Evolutionary conservation across 1,139 yeast species (phyloP).

Genomic region (Candida sp.): DNA sequence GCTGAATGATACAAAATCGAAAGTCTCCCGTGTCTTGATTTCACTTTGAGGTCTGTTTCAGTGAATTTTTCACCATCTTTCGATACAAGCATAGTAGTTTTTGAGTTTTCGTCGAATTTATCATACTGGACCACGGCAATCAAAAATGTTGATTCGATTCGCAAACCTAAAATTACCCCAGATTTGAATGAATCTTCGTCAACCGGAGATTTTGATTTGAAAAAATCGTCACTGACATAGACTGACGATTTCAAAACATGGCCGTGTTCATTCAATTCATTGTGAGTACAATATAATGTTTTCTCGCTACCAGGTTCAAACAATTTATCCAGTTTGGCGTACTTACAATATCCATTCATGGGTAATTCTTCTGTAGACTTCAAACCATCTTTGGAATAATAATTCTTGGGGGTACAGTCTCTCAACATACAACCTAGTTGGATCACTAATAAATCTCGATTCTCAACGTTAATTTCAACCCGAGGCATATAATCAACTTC

Average conservation of each 20-base stretch:
- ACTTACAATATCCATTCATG: constrained; percentile 43
- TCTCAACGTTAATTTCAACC: constrained; percentile 35
- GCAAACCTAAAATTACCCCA: constrained; percentile 44
- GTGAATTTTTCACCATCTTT: constrained; percentile 53
- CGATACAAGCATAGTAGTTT: constrained; percentile 51
- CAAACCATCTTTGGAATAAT: constrained; percentile 55
- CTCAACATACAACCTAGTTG: constrained; percentile 32
- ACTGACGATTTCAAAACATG: constrained; percentile 41
- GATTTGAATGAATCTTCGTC: constrained; percentile 22
- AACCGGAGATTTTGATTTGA: constrained; percentile 29
- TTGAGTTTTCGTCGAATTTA: constrained; percentile 37
- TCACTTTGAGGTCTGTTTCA: constrained; percentile 50
- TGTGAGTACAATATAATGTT: constrained; percentile 48
- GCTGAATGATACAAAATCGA: constrained; percentile 55
- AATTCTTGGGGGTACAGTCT: constrained; percentile 35
- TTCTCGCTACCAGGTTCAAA: constrained; percentile 30
- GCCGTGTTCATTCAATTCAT: constrained; percentile 40
- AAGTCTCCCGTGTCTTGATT: constrained; percentile 42
- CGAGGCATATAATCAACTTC: constrained; percentile 4
- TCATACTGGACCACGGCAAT: constrained; percentile 51
- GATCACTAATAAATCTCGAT: constrained; percentile 38
- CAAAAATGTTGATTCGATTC: constrained; percentile 49
- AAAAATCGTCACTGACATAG: constrained; percentile 52
- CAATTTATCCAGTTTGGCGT: constrained; percentile 42
- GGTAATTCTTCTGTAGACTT: constrained; percentile 30